These are phyloP conservation scores for Tolypocladium amazonense DNA, from an alignment of 2,329 filamentous ascomycete species.

Conservation along the genomic window DNA sequence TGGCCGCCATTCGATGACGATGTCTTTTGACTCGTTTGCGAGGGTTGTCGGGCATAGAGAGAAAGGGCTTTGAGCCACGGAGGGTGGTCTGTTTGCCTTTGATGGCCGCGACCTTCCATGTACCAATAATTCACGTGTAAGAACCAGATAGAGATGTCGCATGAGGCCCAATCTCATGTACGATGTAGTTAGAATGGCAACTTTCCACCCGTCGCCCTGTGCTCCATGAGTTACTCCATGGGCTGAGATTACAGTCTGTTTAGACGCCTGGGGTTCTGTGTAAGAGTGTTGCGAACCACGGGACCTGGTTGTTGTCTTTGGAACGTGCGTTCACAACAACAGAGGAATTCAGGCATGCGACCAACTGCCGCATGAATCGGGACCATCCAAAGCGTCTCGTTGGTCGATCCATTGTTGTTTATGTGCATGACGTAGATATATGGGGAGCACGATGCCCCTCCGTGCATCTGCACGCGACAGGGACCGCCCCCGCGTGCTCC, in stretches of 20 bases:
- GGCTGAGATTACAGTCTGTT: neutral
- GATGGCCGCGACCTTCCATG: neutral
- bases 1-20: conserved; percentile 55
- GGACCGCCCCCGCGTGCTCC: neutral
- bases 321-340: neutral
- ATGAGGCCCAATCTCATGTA: neutral
- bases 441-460: neutral
- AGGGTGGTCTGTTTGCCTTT: neutral
- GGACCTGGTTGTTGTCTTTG: neutral
- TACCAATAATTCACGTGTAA: neutral
- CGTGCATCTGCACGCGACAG: neutral
- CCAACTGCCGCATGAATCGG: neutral
- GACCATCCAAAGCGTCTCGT: neutral
- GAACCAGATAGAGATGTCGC: neutral
- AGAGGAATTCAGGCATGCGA: neutral
- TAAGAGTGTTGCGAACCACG: neutral
- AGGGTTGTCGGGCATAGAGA: conserved; percentile 43
- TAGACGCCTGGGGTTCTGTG: neutral
- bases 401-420: neutral
- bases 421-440: neutral
- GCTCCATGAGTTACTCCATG: no score
- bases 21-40: conserved; percentile 49
- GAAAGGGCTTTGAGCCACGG: conserved; percentile 27
- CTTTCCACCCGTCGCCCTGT: neutral
- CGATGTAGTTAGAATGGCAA: neutral